These are phyloP conservation scores for Naganishia friedmannii DNA, from an alignment of 768 basidiomycete genomes.

Conservation along the genomic window DNA sequence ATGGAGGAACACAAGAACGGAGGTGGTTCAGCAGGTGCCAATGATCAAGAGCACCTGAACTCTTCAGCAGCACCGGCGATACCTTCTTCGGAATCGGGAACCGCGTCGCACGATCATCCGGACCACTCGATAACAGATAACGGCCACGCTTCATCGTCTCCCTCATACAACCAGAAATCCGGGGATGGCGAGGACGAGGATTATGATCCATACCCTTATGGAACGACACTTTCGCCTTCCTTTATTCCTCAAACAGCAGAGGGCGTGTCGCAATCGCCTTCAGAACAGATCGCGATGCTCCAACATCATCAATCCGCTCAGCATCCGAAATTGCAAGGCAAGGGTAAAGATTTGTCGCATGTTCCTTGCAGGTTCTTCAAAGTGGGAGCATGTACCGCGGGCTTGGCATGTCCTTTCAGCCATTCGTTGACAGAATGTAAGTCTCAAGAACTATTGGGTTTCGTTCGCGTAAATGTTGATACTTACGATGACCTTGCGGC, in stretches of 20 bases:
- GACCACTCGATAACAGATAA: not conserved
- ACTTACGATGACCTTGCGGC: not conserved
- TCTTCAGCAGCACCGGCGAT: too few relatives aligned
- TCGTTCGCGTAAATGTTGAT: not conserved
- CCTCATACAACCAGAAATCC: constrained; percentile 11
- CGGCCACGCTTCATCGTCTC: not conserved
- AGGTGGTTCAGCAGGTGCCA: not conserved
- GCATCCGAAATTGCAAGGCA: constrained; percentile 26
- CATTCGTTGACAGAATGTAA: constrained; percentile 69
- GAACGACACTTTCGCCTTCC: constrained; percentile 11
- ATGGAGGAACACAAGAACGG: constrained; percentile 6
- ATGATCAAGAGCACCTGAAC: not conserved
- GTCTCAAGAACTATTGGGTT: constrained; percentile 12
- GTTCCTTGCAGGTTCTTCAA: constrained; percentile 98
- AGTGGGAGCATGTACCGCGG: constrained; percentile 85
- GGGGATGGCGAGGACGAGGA: constrained; percentile 14
- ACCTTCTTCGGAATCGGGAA: not conserved
- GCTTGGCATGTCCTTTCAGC: constrained; percentile 92
- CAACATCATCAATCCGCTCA: constrained; percentile 19
- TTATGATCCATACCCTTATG: constrained; percentile 22
- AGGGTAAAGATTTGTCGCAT: constrained; percentile 63
- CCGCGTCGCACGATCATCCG: not conserved
- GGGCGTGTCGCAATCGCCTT: not conserved
- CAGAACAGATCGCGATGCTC: constrained; percentile 17
- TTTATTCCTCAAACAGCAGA: constrained; percentile 11